phyloP scores from a whole-genome alignment of 2,329 filamentous ascomycete genomes.

The Lachnum nothofagi region DNA sequence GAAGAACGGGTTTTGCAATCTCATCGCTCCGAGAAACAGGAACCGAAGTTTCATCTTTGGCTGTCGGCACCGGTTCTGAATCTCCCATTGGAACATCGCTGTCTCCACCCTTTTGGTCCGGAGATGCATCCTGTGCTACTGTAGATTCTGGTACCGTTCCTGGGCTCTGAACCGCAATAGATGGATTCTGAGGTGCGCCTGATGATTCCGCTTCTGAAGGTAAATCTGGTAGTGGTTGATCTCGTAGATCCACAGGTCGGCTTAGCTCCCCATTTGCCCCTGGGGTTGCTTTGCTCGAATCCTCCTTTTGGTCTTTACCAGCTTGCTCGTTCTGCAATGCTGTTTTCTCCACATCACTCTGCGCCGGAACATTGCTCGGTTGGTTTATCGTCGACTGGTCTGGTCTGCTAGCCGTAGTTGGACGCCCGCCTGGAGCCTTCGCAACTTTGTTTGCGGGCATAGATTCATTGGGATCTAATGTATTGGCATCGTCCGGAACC shows the following conservation, averaged over 20 bases:
- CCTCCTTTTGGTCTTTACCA: constrained; percentile 12
- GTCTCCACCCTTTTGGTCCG: constrained; percentile 23
- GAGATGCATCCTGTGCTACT: constrained; percentile 3
- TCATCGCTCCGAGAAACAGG: constrained; percentile 23
- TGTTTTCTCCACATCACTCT: constrained; percentile 28
- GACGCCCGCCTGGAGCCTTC: constrained; percentile 34
- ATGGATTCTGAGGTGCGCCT: constrained; percentile 14
- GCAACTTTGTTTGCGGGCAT: constrained; percentile 42
- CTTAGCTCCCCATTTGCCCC: constrained; percentile 23
- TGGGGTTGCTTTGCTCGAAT: too few species aligned
- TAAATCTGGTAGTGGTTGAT: constrained; percentile 31
- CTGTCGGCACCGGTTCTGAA: constrained; percentile 18
- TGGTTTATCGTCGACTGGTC: constrained; percentile 19
- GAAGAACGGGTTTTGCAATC: constrained; percentile 17
- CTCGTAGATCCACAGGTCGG: constrained; percentile 18
- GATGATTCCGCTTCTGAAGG: constrained; percentile 24
- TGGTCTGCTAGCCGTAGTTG: constrained; percentile 30
- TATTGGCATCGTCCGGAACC: constrained; percentile 36
- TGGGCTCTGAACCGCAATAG: constrained; percentile 25
- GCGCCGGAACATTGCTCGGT: constrained; percentile 11
- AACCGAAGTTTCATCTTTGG: constrained; percentile 23
- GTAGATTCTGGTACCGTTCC: constrained; percentile 16
- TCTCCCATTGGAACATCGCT: constrained; percentile 25
- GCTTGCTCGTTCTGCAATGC: constrained; percentile 19
- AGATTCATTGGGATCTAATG: constrained; percentile 38